Evolutionary conservation across 768 basidiomycete genomes (phyloP).

Genomic region (Suillus subalutaceus): DNA sequence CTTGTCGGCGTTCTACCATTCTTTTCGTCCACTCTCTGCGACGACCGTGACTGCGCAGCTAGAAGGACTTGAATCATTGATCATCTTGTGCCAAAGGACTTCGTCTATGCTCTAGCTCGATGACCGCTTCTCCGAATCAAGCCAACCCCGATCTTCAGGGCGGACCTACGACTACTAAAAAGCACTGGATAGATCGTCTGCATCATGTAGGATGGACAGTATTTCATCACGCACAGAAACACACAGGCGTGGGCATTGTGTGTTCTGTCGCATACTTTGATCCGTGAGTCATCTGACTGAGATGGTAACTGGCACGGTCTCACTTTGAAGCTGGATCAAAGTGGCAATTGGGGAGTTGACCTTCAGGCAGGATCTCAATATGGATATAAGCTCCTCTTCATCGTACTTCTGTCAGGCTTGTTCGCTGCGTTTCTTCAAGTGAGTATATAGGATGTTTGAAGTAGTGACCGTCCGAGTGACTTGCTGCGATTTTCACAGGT

Average conservation of each 20-base stretch:
- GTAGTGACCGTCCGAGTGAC: background rate
- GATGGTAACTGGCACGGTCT: constrained; percentile 5
- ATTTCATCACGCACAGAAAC: constrained; percentile 58
- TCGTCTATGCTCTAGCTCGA: background rate
- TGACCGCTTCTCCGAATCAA: background rate
- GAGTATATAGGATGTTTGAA: constrained; percentile 14
- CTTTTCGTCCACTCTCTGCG: background rate
- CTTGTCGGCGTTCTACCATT: too few species aligned
- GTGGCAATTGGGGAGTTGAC: constrained; percentile 91
- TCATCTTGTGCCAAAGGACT: background rate
- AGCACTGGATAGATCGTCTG: constrained; percentile 24
- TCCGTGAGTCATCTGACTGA: constrained; percentile 52
- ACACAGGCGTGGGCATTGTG: constrained; percentile 83
- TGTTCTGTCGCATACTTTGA: constrained; percentile 91
- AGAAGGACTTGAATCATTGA: background rate
- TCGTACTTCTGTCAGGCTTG: constrained; percentile 80
- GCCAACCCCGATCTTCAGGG: background rate
- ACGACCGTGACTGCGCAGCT: background rate
- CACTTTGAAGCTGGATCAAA: constrained; percentile 23
- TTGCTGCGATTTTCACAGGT: constrained; percentile 45
- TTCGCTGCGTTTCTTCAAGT: constrained; percentile 87
- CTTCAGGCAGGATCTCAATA: constrained; percentile 83
- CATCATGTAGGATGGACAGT: constrained; percentile 32
- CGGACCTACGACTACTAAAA: background rate
- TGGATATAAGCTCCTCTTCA: constrained; percentile 86